A percentile compares a stretch with the other conserved stretches of the same genome.
These are phyloP conservation scores for Caloboletus firmus DNA, from an alignment of 1,284 basidiomycete genomes.

Conservation along the genomic window DNA sequence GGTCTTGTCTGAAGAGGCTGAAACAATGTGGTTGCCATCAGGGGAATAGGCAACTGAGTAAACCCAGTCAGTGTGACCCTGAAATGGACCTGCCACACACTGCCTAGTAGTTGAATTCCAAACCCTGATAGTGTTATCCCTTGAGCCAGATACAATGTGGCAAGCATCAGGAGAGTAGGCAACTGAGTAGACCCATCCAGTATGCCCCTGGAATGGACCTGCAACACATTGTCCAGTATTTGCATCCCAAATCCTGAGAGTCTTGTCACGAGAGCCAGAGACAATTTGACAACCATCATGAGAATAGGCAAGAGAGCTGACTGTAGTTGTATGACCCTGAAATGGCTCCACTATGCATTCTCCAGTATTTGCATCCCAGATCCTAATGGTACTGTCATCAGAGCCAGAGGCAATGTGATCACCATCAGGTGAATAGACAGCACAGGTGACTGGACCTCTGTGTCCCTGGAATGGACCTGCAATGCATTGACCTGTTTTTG, in stretches of 20 bases:
- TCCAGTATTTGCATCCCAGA: slow-evolving; percentile 18
- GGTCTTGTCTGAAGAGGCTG: slow-evolving; percentile 14
- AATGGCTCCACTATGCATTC: neutral
- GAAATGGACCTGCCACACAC: slow-evolving; percentile 7
- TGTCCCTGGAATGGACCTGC: slow-evolving; percentile 15
- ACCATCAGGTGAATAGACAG: slow-evolving; percentile 21
- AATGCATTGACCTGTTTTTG: slow-evolving; percentile 12
- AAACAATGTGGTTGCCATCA: slow-evolving; percentile 17
- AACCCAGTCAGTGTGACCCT: neutral
- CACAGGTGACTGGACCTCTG: neutral
- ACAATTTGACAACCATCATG: slow-evolving; percentile 15
- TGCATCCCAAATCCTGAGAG: slow-evolving; percentile 16
- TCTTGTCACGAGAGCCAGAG: slow-evolving; percentile 13
- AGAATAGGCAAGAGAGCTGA: slow-evolving; percentile 16
- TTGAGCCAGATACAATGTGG: slow-evolving; percentile 15
- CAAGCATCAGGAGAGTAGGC: slow-evolving; percentile 13
- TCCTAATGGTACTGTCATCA: neutral
- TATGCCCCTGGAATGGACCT: slow-evolving; percentile 13
- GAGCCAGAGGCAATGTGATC: slow-evolving; percentile 12
- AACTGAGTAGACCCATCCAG: neutral
- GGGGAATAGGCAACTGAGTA: slow-evolving; percentile 19
- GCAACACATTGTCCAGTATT: neutral
- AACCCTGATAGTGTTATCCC: slow-evolving; percentile 11
- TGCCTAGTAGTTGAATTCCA: slow-evolving; percentile 16
- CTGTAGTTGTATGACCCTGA: neutral